phyloP scores from a whole-genome alignment of 768 basidiomycete species.

The Suillus decipiens region DNA sequence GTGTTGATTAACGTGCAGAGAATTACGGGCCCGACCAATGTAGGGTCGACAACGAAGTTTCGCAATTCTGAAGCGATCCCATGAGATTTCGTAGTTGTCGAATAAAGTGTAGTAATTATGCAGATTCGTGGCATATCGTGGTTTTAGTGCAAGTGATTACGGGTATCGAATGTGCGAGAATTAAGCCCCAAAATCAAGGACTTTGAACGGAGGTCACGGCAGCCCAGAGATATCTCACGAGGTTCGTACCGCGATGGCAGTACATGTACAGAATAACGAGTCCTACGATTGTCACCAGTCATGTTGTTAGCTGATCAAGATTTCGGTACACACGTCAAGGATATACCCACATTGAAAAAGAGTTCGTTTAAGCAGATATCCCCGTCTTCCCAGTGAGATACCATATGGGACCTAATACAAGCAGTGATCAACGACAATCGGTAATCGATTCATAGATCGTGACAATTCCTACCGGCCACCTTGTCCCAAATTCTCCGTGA shows the following conservation, averaged over 20 bases:
- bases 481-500: constrained; percentile 82
- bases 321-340: constrained; percentile 9
- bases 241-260: constrained; percentile 61
- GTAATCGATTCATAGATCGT: neutral
- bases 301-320: constrained; percentile 11
- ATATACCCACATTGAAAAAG: constrained; percentile 67
- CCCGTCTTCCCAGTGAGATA: constrained; percentile 87
- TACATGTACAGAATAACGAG: constrained; percentile 65
- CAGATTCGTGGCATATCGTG: constrained; percentile 6
- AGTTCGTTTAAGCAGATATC: constrained; percentile 79
- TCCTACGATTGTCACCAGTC: constrained; percentile 49
- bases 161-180: constrained; percentile 18
- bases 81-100: neutral
- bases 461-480: constrained; percentile 68
- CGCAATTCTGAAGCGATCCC: neutral
- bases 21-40: neutral
- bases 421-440: constrained; percentile 13
- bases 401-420: constrained; percentile 67
- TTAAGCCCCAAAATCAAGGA: neutral
- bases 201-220: constrained; percentile 1
- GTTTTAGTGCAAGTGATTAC: constrained; percentile 15
- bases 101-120: constrained; percentile 4
- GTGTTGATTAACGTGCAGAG: neutral
- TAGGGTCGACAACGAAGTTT: neutral
- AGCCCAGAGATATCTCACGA: constrained; percentile 23